These are phyloP conservation scores for Fusarium proliferatum DNA, from an alignment of 2,329 filamentous ascomycete genomes.

Conservation along the genomic window DNA sequence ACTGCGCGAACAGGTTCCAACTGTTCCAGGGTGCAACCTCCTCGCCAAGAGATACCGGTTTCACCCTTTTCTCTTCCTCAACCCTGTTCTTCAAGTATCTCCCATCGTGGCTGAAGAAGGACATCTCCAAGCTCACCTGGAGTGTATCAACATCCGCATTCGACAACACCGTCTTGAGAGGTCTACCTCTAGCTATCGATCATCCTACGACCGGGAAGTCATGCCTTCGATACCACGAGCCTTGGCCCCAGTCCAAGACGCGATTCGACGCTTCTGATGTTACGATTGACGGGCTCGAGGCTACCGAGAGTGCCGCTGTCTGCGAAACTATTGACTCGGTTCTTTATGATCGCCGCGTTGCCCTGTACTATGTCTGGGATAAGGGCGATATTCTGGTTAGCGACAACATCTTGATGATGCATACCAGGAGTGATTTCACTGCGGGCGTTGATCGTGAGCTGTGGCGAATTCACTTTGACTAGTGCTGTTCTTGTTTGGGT, in stretches of 20 bases:
- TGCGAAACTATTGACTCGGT: constrained; percentile 55
- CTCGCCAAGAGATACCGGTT: constrained; percentile 62
- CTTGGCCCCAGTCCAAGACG: constrained; percentile 64
- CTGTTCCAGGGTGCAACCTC: constrained; percentile 61
- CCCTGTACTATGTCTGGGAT: constrained; percentile 63
- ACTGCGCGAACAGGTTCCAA: constrained; percentile 54
- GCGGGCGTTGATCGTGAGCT: constrained; percentile 58
- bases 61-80: constrained; percentile 65
- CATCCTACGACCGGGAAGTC: constrained; percentile 59
- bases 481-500: not conserved
- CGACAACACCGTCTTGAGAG: constrained; percentile 54
- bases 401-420: constrained; percentile 63
- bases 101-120: constrained; percentile 49
- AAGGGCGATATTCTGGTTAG: constrained; percentile 65
- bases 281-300: constrained; percentile 52
- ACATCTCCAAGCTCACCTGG: constrained; percentile 58
- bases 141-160: constrained; percentile 61
- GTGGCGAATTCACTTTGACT: constrained; percentile 63
- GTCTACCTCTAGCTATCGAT: constrained; percentile 56
- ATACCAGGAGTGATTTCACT: constrained; percentile 60
- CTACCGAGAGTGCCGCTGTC: constrained; percentile 49
- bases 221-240: constrained; percentile 66
- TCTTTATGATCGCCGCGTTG: constrained; percentile 62
- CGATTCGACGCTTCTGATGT: constrained; percentile 60
- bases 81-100: constrained; percentile 61